Conservation (phyloP, 2,329 filamentous ascomycete species). For the Pseudogymnoascus sp. region DNA sequence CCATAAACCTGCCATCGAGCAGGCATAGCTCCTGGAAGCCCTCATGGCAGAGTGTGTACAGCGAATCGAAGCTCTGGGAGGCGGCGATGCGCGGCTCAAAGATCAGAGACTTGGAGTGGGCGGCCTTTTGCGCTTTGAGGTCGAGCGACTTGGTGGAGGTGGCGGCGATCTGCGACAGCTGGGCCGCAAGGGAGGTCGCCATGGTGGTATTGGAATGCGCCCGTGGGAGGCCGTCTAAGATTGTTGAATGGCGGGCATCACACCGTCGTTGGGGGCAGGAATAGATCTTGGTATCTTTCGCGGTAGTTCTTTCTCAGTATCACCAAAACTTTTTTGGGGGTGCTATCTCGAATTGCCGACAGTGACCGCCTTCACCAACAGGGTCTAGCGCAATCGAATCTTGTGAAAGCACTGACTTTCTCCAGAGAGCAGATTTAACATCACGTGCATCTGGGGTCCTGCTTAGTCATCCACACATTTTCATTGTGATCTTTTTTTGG, state of each 20-base stretch:
- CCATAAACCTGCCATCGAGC: conserved; percentile 69
- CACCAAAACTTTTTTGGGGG: conserved; percentile 6
- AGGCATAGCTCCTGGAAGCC: conserved; percentile 88
- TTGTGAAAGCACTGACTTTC: not conserved
- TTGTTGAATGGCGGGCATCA: conserved; percentile 7
- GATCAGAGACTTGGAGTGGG: conserved; percentile 89
- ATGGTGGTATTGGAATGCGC: conserved; percentile 37
- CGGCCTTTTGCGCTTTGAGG: conserved; percentile 82
- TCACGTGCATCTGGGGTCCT: not conserved
- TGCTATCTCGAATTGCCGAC: conserved; percentile 2
- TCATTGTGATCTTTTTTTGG: not conserved
- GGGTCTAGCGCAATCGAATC: not conserved
- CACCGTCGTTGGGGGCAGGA: conserved; percentile 1
- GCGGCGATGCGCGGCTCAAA: conserved; percentile 81
- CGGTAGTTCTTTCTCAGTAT: conserved; percentile 5
- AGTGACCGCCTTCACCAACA: not conserved
- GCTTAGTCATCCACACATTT: not conserved
- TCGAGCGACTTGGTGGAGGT: conserved; percentile 87
- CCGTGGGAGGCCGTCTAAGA: not conserved
- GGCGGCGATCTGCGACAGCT: conserved; percentile 85
- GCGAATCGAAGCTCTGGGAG: conserved; percentile 79
- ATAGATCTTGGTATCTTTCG: not conserved
- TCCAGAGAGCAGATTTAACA: not conserved
- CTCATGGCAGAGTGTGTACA: conserved; percentile 79
- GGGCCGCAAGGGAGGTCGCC: conserved; percentile 81